Evolutionary conservation across 129 eudicot species (phyloP), one percentile per base, ranked within the genome.

Genomic region (Sambucus nigra): DNA sequence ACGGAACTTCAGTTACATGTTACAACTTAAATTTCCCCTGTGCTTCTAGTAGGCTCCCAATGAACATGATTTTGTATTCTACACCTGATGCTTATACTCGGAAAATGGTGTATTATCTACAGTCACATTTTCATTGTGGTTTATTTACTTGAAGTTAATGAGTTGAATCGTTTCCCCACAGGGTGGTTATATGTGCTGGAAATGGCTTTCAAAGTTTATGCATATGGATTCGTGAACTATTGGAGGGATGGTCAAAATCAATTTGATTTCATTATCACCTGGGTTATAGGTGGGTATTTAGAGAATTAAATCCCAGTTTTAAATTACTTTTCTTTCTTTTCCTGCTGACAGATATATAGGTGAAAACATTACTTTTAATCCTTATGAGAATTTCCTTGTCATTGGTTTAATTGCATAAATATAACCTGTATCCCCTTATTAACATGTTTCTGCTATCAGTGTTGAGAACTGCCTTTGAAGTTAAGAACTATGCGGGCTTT

Each of bases 181-280:
- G 96, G 99, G 35, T 91, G 99, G 99, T 53, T 86, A 49, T 91
- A 91, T 77, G 95, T 91, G 12, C 44, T 91, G 26, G 99, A 91
- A 61, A 75, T 91, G 99, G 89, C 71, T 18, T 57, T 86, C 44
- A 91, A 91, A 72, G 70, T 91, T 49, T 91, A 82, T 63, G 56
- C 99, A 26, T 72, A 59, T 63, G 99, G 99, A 41, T 86, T 86
- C 51, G 94, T 70, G 42, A 91, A 91, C 69, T 91, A 91, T 53
- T 91, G 99, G 99, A 80, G 81, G 57, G 99, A 86, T 75, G 94
- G 95, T 40, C 94, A 72, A 80, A 91, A 91, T 69, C 84, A 74
- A 25, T 91, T 91, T 35, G 99, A 91, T 74, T 91, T 86, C 55
- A 15, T 86, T 26, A 74, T 91, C 75, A 91, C 99, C 20, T 79